Base-by-base conservation (phyloP, 345 rosid genomes). In the Physaria fendleri region DNA sequence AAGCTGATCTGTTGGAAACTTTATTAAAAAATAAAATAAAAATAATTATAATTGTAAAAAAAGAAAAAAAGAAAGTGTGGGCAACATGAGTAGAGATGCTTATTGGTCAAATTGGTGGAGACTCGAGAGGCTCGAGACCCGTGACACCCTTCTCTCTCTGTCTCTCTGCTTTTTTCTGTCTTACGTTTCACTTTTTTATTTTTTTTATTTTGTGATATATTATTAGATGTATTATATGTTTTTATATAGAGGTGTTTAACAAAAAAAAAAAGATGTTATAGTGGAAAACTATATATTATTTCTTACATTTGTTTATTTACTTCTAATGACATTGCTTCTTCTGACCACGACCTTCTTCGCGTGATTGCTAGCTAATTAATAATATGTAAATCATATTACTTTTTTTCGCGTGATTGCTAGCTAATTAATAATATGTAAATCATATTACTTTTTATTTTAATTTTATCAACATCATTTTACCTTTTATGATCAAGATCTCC, bases 31-130 rank as follows among this genome's bases (percentile, higher is more conserved):
- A 46, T n/a, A 66, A 38, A 15, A 28, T 23, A 66, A 21, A 1
- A 66, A 28, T 38, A 16, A 41, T 50, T 8, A 41, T 34, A 57
- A 45, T 39, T 33, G 34, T 42, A 6, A 51, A 59, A 23, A 62
- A 29, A 5, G 12, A 40, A 40, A 51, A 48, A 8, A 37, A 8
- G 24, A n/a, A 61, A 69, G 64, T 62, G 59, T 47, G 73, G 67
- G 73, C 56, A 60, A 37, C 62, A 60, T 51, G 68, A 52, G 56
- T 61, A 44, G 51, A 24, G 51, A 24, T 51, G 62, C 47, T 59
- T 24, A 61, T 18, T 49, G 59, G 25, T 37, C 47, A 13, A 53
- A 53, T 37, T 29, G 63, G 50, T 69, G 27, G 51, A 69, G 66
- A 59, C 30, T 39, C 37, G 29, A 29, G 30, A 44, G 24, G 16